Conservation (phyloP, 352 stramenopile species). For the Phytophthora aleatoria region DNA sequence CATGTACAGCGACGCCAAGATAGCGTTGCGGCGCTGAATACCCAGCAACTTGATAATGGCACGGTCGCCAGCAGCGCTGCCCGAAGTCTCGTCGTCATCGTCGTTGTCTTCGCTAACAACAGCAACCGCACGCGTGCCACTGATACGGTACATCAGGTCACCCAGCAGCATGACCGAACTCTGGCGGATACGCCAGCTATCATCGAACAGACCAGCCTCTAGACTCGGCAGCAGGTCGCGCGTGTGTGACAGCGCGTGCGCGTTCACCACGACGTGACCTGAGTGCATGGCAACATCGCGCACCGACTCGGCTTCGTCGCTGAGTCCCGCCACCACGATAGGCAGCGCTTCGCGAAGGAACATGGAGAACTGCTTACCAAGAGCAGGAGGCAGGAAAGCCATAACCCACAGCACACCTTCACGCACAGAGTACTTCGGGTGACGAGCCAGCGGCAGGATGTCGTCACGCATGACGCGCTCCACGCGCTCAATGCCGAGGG, state of each 20-base stretch:
- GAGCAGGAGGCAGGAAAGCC: slow-evolving; percentile 96
- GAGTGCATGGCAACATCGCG: slow-evolving; percentile 97
- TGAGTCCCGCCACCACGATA: slow-evolving; percentile 97
- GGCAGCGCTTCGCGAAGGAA: slow-evolving; percentile 96
- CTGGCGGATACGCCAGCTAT: slow-evolving; percentile 99
- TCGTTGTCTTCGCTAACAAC: slow-evolving; percentile 52
- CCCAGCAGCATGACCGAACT: slow-evolving; percentile 97
- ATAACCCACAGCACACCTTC: slow-evolving; percentile 99
- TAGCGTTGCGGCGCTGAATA: slow-evolving; percentile 93
- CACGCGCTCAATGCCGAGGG: slow-evolving; percentile 80
- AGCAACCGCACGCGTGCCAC: slow-evolving; percentile 92
- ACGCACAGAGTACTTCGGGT: slow-evolving; percentile 94
- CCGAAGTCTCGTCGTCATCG: slow-evolving; percentile 85
- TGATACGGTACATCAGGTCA: slow-evolving; percentile 97
- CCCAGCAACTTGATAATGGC: slow-evolving; percentile 93
- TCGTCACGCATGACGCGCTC: slow-evolving; percentile 88
- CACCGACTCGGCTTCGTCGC: slow-evolving; percentile 98
- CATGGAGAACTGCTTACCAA: slow-evolving; percentile 93
- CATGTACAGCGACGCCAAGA: slow-evolving; percentile 98
- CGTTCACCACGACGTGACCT: slow-evolving; percentile 97
- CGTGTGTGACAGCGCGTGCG: slow-evolving; percentile 96
- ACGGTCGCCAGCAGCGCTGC: slow-evolving; percentile 81
- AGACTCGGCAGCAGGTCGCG: slow-evolving; percentile 98
- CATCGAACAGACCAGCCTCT: slow-evolving; percentile 95
- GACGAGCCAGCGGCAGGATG: slow-evolving; percentile 94